Evolutionary conservation across 768 basidiomycete genomes (phyloP).

Genomic region (Mycena rosella): DNA sequence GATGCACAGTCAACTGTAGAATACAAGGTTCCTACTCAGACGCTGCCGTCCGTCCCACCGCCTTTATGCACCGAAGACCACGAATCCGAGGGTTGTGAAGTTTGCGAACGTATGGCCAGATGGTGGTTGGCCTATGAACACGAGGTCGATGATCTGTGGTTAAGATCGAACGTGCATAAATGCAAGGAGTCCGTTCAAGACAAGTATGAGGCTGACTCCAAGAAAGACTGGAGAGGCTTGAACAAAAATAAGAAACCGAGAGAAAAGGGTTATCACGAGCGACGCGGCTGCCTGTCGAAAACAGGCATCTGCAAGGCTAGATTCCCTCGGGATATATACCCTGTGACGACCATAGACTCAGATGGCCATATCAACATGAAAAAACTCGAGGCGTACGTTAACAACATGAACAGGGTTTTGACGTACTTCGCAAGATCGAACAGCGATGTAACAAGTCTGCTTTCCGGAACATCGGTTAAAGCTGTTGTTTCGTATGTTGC

Average conservation of each 20-base stretch:
- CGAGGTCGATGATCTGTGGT: constrained; percentile 38
- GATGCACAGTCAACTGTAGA: constrained; percentile 24
- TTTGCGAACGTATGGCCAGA: constrained; percentile 2
- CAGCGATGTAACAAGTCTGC: constrained; percentile 11
- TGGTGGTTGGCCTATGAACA: constrained; percentile 35
- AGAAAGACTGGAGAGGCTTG: constrained; percentile 13
- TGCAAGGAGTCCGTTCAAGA: constrained; percentile 24
- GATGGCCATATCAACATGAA: constrained; percentile 27
- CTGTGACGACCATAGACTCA: constrained; percentile 38
- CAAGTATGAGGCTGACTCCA: background rate
- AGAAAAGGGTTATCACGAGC: background rate
- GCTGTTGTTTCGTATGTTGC: constrained; percentile 15
- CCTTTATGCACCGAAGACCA: background rate
- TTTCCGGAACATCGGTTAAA: constrained; percentile 18
- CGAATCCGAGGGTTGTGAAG: constrained; percentile 1
- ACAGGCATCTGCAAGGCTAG: constrained; percentile 37
- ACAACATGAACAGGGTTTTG: background rate
- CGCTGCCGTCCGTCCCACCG: constrained; percentile 38
- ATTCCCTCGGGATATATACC: constrained; percentile 38
- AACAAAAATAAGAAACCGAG: constrained; percentile 22
- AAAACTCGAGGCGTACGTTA: background rate
- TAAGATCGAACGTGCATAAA: constrained; percentile 37
- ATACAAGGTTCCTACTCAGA: constrained; percentile 36
- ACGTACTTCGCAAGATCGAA: constrained; percentile 10
- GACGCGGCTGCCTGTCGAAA: constrained; percentile 24